A percentile compares a stretch with the other conserved stretches of the same genome.
phyloP scores from a whole-genome alignment of 352 stramenopile genomes.

The Globisporangium heterothallicum region DNA sequence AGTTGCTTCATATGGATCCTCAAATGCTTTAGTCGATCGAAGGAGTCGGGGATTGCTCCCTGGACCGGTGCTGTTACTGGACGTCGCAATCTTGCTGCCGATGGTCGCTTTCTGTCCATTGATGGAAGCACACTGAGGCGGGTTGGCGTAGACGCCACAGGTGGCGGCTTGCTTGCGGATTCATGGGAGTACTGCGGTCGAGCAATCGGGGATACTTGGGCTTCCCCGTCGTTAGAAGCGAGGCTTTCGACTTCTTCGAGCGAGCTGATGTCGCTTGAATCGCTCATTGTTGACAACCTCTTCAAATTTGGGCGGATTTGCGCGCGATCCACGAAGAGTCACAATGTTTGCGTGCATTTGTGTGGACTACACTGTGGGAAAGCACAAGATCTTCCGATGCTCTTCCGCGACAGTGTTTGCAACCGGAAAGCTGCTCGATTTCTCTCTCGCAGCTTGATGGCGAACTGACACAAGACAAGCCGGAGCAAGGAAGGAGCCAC shows the following conservation, averaged over 20 bases:
- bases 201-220: slow-evolving; percentile 3
- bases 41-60: neutral
- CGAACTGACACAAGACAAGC: too few relatives aligned
- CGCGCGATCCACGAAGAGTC: slow-evolving; percentile 6
- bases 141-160: neutral
- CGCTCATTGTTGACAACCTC: neutral
- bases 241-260: slow-evolving; percentile 10
- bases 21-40: slow-evolving; percentile 32
- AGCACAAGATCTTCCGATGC: neutral
- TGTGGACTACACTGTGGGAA: neutral
- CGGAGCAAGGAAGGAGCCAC: neutral
- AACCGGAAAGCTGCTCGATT: too few relatives aligned
- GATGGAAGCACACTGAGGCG: neutral
- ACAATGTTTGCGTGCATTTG: neutral
- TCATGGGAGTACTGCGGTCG: neutral
- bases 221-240: slow-evolving; percentile 2
- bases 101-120: neutral
- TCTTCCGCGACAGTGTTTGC: too few relatives aligned
- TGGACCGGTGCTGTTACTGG: neutral
- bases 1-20: slow-evolving; percentile 51
- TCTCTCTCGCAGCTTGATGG: too few relatives aligned
- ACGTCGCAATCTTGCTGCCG: neutral
- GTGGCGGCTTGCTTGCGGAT: neutral
- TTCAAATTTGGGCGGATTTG: neutral
- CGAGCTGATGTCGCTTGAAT: slow-evolving; percentile 6